Percentiles rank a stretch among this genome's conserved stretches.
Evolutionary conservation across 176 grass and related monocot genomes (phyloP).

Genomic region (Phyllostachys edulis): DNA sequence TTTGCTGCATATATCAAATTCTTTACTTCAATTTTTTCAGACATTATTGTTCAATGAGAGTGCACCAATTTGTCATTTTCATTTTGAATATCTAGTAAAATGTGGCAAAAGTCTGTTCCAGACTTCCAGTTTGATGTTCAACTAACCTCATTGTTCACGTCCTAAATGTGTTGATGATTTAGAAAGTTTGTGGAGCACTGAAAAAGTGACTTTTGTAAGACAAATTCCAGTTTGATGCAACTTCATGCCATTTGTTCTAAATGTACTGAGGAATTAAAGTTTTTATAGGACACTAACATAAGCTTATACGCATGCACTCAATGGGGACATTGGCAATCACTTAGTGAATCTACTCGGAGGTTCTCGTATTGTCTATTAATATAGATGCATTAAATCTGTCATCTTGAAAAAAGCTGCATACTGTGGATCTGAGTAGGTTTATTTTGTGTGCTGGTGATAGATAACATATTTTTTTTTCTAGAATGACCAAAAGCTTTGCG

Average conservation of each 20-base stretch:
- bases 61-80: not conserved
- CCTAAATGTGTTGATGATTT: slow-evolving; percentile 22
- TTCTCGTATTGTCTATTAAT: slow-evolving; percentile 22
- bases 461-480: too few relatives aligned
- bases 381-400: not conserved
- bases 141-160: not conserved
- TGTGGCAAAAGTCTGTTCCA: not conserved
- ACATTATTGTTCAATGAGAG: slow-evolving; percentile 1
- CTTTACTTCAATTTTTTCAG: not conserved
- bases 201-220: slow-evolving; percentile 13
- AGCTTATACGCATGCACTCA: not conserved
- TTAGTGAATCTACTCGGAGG: slow-evolving; percentile 22
- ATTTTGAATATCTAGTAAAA: slow-evolving; percentile 8
- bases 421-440: not conserved
- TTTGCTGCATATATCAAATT: slow-evolving; percentile 12
- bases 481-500: too few relatives aligned
- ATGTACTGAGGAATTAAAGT: not conserved
- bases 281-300: not conserved
- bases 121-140: slow-evolving; percentile 27
- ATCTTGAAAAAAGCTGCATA: slow-evolving; percentile 18
- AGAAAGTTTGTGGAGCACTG: not conserved
- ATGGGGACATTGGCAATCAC: slow-evolving; percentile 13
- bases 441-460: not conserved
- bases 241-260: slow-evolving; percentile 1
- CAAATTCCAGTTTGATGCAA: slow-evolving; percentile 9